These are phyloP conservation scores for Brettanomyces custersianus DNA, from an alignment of 805 yeast genomes.

Conservation along the genomic window DNA sequence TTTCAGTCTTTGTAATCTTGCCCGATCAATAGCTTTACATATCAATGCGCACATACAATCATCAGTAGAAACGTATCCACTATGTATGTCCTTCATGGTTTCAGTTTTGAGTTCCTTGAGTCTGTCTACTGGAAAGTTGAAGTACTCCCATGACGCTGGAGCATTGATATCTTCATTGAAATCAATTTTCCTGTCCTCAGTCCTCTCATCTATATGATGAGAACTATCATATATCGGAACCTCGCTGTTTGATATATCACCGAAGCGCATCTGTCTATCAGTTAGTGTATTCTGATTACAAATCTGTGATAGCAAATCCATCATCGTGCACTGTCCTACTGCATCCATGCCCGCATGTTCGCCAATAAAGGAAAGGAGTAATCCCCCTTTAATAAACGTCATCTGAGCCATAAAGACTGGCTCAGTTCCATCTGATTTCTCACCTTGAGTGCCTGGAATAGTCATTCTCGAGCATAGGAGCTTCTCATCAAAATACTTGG, in stretches of 20 bases:
- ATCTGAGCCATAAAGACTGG: neutral
- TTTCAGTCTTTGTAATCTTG: neutral
- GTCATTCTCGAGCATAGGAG: conserved; percentile 1
- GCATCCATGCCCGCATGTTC: conserved; percentile 1
- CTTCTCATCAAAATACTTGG: conserved; percentile 1
- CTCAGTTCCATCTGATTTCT: neutral
- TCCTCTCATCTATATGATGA: neutral
- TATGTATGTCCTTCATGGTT: neutral
- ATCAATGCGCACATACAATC: conserved; percentile 1
- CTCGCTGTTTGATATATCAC: neutral
- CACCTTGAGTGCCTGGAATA: conserved; percentile 1
- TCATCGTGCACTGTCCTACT: neutral
- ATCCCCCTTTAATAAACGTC: neutral
- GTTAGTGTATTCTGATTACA: neutral
- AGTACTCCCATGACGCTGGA: neutral
- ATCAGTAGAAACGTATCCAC: conserved; percentile 1
- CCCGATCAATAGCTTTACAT: neutral
- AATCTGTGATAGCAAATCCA: neutral
- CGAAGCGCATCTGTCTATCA: neutral
- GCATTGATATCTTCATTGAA: neutral
- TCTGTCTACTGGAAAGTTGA: neutral
- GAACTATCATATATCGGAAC: neutral
- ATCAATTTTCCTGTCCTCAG: neutral
- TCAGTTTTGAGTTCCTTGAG: neutral
- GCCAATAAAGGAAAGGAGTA: neutral